Base-by-base conservation (phyloP, 1,284 basidiomycete species). In the Mixia osmundae region DNA sequence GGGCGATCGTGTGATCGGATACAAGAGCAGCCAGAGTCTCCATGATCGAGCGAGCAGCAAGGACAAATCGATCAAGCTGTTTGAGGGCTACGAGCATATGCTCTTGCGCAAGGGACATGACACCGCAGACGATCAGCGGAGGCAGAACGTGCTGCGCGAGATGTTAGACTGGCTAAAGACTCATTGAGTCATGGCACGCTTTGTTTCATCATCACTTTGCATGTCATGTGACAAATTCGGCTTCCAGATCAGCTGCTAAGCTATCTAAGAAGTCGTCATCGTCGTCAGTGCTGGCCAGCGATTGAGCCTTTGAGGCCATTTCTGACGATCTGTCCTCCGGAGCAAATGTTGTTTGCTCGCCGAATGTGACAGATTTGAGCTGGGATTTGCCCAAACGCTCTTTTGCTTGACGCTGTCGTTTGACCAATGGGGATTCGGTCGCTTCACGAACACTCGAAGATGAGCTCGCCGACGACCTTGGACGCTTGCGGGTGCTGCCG, bases 51-150 rank as follows among this genome's bases (percentile, higher is more conserved):
- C 38, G 9, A 18, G 34, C 18, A 36, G 34, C 23, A 29, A 30
- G 23, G 41, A 42, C 34, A 42, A 42, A 25, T 28, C 40, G 24
- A 35, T 50, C 25, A 42, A 42, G 37, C 34, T 47, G 9, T 44
- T 39, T 26, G 38, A 41, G 3, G 44, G 40, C 12, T 48, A 42
- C 20, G 30, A 49, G 33, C 49, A 50, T 36, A 44, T 50, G 14
- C 18, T 49, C 27, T 36, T 53, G n/a, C 33, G 49, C 4, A 39
- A 44, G 7, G 51, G 51, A 2, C 26, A 39, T 21, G 46, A 53
- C 33, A 46, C 43, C 22, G 20, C 31, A 16, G 51, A 53, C 31
- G 51, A 53, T 30, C 36, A 22, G 25, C 27, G 42, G 10, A 32
- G 51, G 1, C 47, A 50, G 37, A 26, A 21, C 11, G 48, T 53